Evolutionary conservation across 108 stramenopile genomes (phyloP), one percentile per base, ranked within the genome.

Genomic region (Skeletonema menzelii): DNA sequence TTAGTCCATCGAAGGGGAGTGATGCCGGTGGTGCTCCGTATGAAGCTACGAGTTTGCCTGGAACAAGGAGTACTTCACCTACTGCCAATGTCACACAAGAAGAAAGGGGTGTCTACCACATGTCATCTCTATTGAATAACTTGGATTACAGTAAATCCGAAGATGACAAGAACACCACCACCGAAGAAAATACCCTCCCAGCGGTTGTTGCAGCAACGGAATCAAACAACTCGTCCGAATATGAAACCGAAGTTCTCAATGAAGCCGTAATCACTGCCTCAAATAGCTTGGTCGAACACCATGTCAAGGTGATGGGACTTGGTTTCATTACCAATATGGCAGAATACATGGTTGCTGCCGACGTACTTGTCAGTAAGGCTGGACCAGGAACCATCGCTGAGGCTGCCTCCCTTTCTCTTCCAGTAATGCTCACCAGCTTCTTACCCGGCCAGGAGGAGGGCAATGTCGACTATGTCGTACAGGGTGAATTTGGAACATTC

Each of bases 341-440:
- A 27, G 95, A 97, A 61, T 99, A 95, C 80, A 99, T 99, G 98
- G 96, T 93, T 0, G 98, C 97, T 2, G 84, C 95, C 8, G 97
- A 98, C 74, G 84, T 96, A 27, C 82, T 99, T 17, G 82, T 99
- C 8, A 93, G 92, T 61, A 98, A 98, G 78, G 98, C 98, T 22
- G 98, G 97, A n/a, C 98, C 98, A 5, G 98, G 98, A 55, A 99
- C 97, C 8, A 99, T 99, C 61, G 95, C 97, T 12, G 98, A 99
- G 85, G 97, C 98, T 8, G 95, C 94, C n/a, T 83, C 94, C 8
- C 69, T 97, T 17, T 96, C 96, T 1, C 76, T 98, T 12, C 98
- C 98, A 2, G 84, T 97, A 38, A 90, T 98, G 93, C 87, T 98
- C 11, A 96, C 95, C 14, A 86, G 85, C 30, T 99, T 82, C 65